These are phyloP conservation scores for Bretziella fagacearum DNA, from an alignment of 2,329 filamentous ascomycete genomes.

Conservation along the genomic window DNA sequence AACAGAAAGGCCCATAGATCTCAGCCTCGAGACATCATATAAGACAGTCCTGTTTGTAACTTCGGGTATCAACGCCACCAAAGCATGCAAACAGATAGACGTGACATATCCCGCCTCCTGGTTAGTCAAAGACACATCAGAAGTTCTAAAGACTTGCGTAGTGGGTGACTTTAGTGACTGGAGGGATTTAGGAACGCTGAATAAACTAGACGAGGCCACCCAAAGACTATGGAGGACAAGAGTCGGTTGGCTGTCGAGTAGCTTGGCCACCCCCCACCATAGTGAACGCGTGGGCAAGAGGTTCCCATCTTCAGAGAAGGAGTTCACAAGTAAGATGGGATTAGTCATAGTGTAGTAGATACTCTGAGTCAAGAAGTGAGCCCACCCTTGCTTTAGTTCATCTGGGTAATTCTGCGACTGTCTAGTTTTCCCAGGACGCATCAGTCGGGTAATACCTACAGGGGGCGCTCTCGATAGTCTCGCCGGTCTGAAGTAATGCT, in stretches of 20 bases:
- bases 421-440: constrained; percentile 21
- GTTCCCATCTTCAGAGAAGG: constrained; percentile 37
- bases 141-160: constrained; percentile 23
- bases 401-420: constrained; percentile 19
- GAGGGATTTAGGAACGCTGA: constrained; percentile 34
- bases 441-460: constrained; percentile 3
- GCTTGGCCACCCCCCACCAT: constrained; percentile 45
- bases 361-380: constrained; percentile 44
- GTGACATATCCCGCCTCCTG: constrained; percentile 35
- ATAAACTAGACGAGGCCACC: constrained; percentile 41
- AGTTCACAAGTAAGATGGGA: constrained; percentile 35
- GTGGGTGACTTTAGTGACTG: constrained; percentile 26
- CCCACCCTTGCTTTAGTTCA: constrained; percentile 33
- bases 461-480: constrained; percentile 9
- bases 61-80: constrained; percentile 40
- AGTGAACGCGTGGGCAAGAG: constrained; percentile 43
- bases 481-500: constrained; percentile 17
- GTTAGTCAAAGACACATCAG: constrained; percentile 26
- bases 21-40: constrained; percentile 42
- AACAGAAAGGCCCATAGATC: constrained; percentile 40
- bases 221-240: constrained; percentile 49
- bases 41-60: constrained; percentile 31
- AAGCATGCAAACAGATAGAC: constrained; percentile 45
- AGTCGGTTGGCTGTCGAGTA: constrained; percentile 39
- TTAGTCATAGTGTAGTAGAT: constrained; percentile 47